Percentiles rank a stretch among this genome's conserved stretches.
Conservation (phyloP, 352 stramenopile genomes). For the Elongisporangium senticosum region DNA sequence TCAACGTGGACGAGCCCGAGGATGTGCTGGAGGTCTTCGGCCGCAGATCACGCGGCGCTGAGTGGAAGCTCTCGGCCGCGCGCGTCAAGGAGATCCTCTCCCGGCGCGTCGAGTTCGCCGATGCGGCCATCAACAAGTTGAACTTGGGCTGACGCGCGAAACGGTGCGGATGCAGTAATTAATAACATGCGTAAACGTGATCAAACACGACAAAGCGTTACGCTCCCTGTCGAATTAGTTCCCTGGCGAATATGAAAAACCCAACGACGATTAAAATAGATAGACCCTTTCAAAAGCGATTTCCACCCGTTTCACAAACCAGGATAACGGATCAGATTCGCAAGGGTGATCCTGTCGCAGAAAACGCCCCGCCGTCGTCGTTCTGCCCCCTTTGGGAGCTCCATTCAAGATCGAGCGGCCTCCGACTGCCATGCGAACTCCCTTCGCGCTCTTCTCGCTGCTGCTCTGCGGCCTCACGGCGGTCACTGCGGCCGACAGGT, state of each 20-base stretch:
- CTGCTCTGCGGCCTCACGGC: not conserved
- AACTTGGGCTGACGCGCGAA: slow-evolving; percentile 15
- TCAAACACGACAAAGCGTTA: too few relatives aligned
- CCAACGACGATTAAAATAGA: too few relatives aligned
- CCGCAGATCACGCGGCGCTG: slow-evolving; percentile 48
- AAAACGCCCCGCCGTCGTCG: not conserved
- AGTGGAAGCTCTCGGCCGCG: slow-evolving; percentile 60
- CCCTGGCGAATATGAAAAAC: too few relatives aligned
- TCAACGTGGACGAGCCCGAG: slow-evolving; percentile 64
- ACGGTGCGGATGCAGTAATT: not conserved
- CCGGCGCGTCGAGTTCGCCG: slow-evolving; percentile 71
- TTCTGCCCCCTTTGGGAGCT: not conserved
- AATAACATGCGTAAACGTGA: not conserved
- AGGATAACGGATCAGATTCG: not conserved
- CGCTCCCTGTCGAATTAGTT: too few relatives aligned
- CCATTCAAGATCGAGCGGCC: not conserved
- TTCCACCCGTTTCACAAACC: not conserved
- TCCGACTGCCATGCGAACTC: not conserved
- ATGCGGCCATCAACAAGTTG: slow-evolving; percentile 60
- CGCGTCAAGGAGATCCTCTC: slow-evolving; percentile 74
- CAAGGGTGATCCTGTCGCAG: not conserved
- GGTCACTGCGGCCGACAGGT: not conserved
- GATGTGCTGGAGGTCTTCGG: slow-evolving; percentile 79
- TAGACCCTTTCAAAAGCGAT: not conserved
- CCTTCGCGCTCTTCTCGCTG: not conserved